Evolutionary conservation across 345 rosid species (phyloP).

Genomic region (Luvunga scandens): DNA sequence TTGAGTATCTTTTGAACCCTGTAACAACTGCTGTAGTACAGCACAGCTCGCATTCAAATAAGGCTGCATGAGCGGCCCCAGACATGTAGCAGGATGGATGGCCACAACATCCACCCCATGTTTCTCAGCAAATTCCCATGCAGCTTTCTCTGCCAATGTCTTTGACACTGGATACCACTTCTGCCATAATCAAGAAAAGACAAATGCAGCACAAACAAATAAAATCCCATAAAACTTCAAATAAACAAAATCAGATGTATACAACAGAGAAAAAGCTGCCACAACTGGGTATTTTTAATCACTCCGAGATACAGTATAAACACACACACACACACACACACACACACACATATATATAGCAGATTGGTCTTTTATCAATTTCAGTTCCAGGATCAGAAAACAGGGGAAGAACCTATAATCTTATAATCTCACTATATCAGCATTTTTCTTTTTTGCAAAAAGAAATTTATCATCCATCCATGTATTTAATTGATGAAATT

Average conservation of each 20-base stretch:
- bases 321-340: neutral
- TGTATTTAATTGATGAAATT: neutral
- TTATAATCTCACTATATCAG: too few relatives aligned
- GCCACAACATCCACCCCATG: slow-evolving; percentile 64
- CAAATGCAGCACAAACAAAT: neutral
- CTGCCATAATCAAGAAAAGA: slow-evolving; percentile 24
- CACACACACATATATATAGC: too few relatives aligned
- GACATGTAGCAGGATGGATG: slow-evolving; percentile 71
- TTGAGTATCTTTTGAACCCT: slow-evolving; percentile 61
- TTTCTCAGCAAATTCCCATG: slow-evolving; percentile 67
- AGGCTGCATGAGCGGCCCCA: slow-evolving; percentile 73
- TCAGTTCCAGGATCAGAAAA: neutral
- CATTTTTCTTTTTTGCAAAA: too few relatives aligned
- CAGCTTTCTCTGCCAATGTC: slow-evolving; percentile 78
- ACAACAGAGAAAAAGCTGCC: neutral
- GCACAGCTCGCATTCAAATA: slow-evolving; percentile 76
- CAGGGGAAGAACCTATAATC: neutral
- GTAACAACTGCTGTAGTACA: slow-evolving; percentile 55
- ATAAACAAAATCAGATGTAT: too few relatives aligned
- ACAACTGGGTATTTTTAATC: neutral
- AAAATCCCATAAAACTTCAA: too few relatives aligned
- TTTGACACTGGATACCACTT: slow-evolving; percentile 85
- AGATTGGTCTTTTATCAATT: neutral
- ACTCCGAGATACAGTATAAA: neutral
- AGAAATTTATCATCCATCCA: neutral